Base-by-base conservation (phyloP, 495 filamentous ascomycete species). In the Penicillium samsonianum region DNA sequence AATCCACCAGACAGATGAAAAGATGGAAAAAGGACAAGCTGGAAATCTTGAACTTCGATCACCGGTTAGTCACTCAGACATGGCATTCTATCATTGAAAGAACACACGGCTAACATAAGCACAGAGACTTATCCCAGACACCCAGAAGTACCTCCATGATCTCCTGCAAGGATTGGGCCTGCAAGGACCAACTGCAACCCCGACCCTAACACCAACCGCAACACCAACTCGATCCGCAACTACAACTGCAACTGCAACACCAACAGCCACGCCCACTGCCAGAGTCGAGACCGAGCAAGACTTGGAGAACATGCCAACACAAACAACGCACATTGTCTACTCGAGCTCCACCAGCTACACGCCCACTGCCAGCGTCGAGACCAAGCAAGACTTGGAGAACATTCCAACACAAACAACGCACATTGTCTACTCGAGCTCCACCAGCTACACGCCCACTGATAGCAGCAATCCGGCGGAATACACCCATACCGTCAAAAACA, bases 61-160 rank as follows among this genome's bases (percentile, higher is more conserved):
- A 11, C 65, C 65, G 26, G 67, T 69, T 25, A 25, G 43, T 35
- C 20, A 19, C 8, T 22, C 7, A 9, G 6, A 3, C 2, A 31
- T 22, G 45, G 31, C 31, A 42, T 23, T 33, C 19, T 5, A 2
- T 8, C 11, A 3, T 4, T 11, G 2, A 3, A 8, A 23, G 10
- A 44, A 25, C 3, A 48, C 11, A 2, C 3, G 14, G 33, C 56
- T 65, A 57, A 65, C 48, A 28, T 1, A 25, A 16, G 3, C 3
- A 50, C 26, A 75, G 71, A 60, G 74, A 51, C 45, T 74, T n/a
- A 70, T 74, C 33, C 74, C 74, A 10, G 58, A 59, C 50, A 61
- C 61, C n/a, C 50, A 55, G 11, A 9, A 65, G 5, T 66, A 74
- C 23, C 22, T 77, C 12, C 31, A 52, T 33, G 12, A 59, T 1